Percentiles rank a stretch among this genome's conserved stretches.
Conservation (phyloP, 192 early-diverging fungal genomes). For the Phycomyces nitens region DNA sequence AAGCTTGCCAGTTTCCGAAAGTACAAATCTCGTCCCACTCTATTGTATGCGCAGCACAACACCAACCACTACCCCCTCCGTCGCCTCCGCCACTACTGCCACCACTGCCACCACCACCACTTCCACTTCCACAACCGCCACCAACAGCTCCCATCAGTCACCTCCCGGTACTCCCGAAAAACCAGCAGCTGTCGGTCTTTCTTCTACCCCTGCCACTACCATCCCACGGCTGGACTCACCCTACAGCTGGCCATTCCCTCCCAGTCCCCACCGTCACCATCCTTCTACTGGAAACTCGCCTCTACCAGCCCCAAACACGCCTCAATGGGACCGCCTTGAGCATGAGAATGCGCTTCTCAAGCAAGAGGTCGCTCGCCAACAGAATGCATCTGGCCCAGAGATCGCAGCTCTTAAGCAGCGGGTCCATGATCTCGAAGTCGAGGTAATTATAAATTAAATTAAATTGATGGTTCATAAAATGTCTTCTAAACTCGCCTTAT, state of each 20-base stretch:
- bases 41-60: slow-evolving; percentile 2
- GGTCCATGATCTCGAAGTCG: slow-evolving; percentile 27
- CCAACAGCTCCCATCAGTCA: too few species aligned
- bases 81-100: background rate
- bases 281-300: background rate
- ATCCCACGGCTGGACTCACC: too few species aligned
- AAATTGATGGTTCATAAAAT: too few species aligned
- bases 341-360: slow-evolving; percentile 10
- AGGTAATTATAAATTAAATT: too few species aligned
- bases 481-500: too few species aligned
- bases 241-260: background rate
- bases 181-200: background rate
- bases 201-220: background rate
- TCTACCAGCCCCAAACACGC: slow-evolving; percentile 2
- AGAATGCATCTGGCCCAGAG: slow-evolving; percentile 13
- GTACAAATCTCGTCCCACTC: slow-evolving; percentile 9
- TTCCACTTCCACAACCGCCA: background rate
- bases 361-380: slow-evolving; percentile 5
- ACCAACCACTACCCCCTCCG: slow-evolving; percentile 7
- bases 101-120: slow-evolving; percentile 1
- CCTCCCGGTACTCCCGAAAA: too few species aligned
- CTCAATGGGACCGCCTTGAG: background rate
- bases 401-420: slow-evolving; percentile 12
- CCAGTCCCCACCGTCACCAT: slow-evolving; percentile 3
- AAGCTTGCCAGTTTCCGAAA: slow-evolving; percentile 11